A percentile compares a stretch with the other conserved stretches of the same genome.
Evolutionary conservation across 768 basidiomycete species (phyloP).

Genomic region (Tremella fuciformis): DNA sequence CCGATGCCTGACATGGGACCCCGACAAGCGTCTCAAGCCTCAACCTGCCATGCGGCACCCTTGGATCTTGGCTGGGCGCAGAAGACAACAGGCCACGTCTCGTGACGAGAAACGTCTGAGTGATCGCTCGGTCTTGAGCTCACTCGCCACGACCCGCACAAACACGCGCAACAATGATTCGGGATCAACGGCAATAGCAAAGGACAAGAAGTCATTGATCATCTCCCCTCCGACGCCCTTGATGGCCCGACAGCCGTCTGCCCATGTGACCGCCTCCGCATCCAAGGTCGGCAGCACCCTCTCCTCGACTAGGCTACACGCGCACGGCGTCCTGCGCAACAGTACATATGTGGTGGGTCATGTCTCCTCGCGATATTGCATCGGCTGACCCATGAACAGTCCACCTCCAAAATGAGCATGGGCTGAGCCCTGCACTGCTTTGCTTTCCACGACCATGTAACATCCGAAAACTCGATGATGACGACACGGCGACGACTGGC

Average conservation of each 20-base stretch:
- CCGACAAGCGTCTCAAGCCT: conserved; percentile 90
- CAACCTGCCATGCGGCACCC: conserved; percentile 87
- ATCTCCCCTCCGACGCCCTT: conserved; percentile 45
- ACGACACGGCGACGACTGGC: too few species aligned
- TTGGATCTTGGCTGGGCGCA: conserved; percentile 67
- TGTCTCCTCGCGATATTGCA: neutral
- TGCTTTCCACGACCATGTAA: too few species aligned
- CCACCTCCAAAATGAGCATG: conserved; percentile 20
- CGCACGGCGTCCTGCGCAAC: conserved; percentile 2
- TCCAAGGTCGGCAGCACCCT: conserved; percentile 5
- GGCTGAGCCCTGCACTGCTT: conserved; percentile 3
- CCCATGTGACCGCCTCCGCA: conserved; percentile 8
- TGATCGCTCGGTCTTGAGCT: neutral
- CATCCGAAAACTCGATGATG: too few species aligned
- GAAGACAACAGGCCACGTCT: conserved; percentile 48
- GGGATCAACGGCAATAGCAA: neutral
- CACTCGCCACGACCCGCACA: neutral
- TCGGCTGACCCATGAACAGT: conserved; percentile 1
- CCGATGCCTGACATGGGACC: conserved; percentile 98
- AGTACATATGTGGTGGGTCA: conserved; percentile 16
- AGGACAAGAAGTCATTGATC: conserved; percentile 30
- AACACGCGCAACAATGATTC: neutral
- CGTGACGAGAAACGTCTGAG: neutral
- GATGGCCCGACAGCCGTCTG: conserved; percentile 27
- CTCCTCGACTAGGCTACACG: neutral